These are phyloP conservation scores for Penicillium corylophilum DNA, from an alignment of 2,329 filamentous ascomycete genomes.

Conservation along the genomic window DNA sequence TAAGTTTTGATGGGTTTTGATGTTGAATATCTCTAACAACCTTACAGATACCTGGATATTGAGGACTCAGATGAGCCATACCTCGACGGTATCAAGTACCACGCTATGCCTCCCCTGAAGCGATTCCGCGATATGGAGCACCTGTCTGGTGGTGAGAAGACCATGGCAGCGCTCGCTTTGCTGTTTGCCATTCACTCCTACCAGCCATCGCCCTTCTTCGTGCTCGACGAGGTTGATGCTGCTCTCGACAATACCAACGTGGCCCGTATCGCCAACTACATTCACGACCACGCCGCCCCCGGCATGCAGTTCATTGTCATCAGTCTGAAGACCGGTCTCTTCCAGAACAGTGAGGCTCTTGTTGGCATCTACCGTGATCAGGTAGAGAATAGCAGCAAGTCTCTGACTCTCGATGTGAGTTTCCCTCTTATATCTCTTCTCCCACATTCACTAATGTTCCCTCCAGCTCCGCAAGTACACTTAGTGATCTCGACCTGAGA, in stretches of 20 bases:
- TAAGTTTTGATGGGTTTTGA: slow-evolving; percentile 31
- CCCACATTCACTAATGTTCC: slow-evolving; percentile 7
- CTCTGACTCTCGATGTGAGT: slow-evolving; percentile 92
- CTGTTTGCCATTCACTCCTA: slow-evolving; percentile 96
- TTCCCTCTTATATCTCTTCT: not conserved
- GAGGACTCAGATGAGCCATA: slow-evolving; percentile 97
- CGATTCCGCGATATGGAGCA: slow-evolving; percentile 99
- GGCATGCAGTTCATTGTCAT: slow-evolving; percentile 99
- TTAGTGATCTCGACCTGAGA: slow-evolving; percentile 14
- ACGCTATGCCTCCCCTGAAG: slow-evolving; percentile 97
- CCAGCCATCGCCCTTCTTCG: slow-evolving; percentile 94
- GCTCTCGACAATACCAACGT: slow-evolving; percentile 98
- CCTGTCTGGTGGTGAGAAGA: slow-evolving; percentile 95
- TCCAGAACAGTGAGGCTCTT: slow-evolving; percentile 93
- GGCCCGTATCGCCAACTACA: slow-evolving; percentile 93
- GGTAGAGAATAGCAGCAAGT: slow-evolving; percentile 85
- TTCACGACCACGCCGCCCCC: slow-evolving; percentile 86
- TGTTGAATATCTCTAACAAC: slow-evolving; percentile 3
- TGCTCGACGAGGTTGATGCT: slow-evolving; percentile 95
- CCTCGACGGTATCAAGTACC: slow-evolving; percentile 93
- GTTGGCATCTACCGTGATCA: slow-evolving; percentile 97
- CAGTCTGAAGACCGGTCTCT: slow-evolving; percentile 89
- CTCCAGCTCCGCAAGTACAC: slow-evolving; percentile 39
- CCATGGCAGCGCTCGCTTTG: slow-evolving; percentile 94
- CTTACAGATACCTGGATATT: slow-evolving; percentile 73